Evolutionary conservation across 2,329 filamentous ascomycete genomes (phyloP), one percentile per base, ranked within the genome.

Genomic region (Calonectria pteridis): DNA sequence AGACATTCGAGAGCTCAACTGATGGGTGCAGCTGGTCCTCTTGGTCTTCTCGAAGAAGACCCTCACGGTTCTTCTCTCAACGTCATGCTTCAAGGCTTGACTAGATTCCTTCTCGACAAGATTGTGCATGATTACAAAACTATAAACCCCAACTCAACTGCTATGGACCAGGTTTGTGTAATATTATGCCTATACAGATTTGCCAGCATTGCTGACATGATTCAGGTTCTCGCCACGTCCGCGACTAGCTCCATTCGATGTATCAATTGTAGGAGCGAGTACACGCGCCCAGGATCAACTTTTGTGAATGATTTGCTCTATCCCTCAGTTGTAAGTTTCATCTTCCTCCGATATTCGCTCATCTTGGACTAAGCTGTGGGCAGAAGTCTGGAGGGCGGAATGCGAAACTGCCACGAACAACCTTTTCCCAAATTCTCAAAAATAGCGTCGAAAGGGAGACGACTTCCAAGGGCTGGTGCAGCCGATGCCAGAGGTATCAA

Each of bases 351-450:
- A 20, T 23, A 23, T 23, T 23, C 11, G 43, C n/a, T 23, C 49
- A 62, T 46, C 29, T 9, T 33, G 33, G 53, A 23, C 65, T 78
- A 70, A 79, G 37, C 20, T 23, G 50, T 31, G 16, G 67, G 5
- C 72, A 90, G 85, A 91, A 91, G 83, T 75, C 86, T 6, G 83
- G 86, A 9, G 81, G 82, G 26, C 85, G 90, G 68, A 89, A 88
- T 71, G 83, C 85, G 53, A 90, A 89, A 83, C 84, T 85, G 63
- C 88, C 85, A 67, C 90, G 87, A 82, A 89, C 87, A 78, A 94
- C 89, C 66, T 99, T 99, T 83, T 98, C 95, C 0, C 94, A 97
- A 81, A 92, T 98, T 59, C 87, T 99, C n/a, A 98, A 98, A 83
- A 92, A 92, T 67, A 98, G 95, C 76, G 93, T 99, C 35, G 96